Evolutionary conservation across 345 rosid species (phyloP).

Genomic region (Euclidium syriacum): DNA sequence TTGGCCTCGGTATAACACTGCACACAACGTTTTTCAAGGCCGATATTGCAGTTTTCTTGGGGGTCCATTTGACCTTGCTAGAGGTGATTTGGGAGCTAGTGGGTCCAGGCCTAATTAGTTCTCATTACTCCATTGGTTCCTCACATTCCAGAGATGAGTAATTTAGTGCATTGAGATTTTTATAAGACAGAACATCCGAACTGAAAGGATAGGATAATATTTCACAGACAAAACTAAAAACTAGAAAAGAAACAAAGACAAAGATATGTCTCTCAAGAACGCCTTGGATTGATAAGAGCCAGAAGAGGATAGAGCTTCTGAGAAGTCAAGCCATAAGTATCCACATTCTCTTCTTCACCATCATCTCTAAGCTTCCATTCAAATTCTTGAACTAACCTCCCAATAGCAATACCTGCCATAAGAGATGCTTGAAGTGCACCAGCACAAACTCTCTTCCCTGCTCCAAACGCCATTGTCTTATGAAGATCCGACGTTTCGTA

Average conservation of each 20-base stretch:
- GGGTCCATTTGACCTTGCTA: too few relatives aligned
- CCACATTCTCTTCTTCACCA: slow-evolving; percentile 64
- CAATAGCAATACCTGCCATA: slow-evolving; percentile 52
- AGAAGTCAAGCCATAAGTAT: slow-evolving; percentile 55
- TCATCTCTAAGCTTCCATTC: slow-evolving; percentile 61
- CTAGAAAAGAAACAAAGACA: not conserved
- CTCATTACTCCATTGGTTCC: too few relatives aligned
- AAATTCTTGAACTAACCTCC: slow-evolving; percentile 75
- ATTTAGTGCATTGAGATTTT: too few relatives aligned
- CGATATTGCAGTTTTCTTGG: too few relatives aligned
- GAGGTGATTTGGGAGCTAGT: too few relatives aligned
- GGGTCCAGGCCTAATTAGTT: too few relatives aligned
- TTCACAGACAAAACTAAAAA: too few relatives aligned
- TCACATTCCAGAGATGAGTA: too few relatives aligned
- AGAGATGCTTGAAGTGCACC: slow-evolving; percentile 70
- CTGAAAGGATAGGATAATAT: too few relatives aligned
- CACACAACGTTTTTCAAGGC: too few relatives aligned
- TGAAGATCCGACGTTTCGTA: slow-evolving; percentile 51
- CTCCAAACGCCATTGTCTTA: slow-evolving; percentile 94
- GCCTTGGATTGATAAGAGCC: slow-evolving; percentile 49
- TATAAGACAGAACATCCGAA: too few relatives aligned
- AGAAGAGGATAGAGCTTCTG: slow-evolving; percentile 75
- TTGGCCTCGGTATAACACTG: too few relatives aligned
- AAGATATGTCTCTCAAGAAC: not conserved
- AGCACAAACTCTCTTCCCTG: slow-evolving; percentile 73